Conservation (phyloP, 164 flowering plant species). For the Stephania yunnanensis region DNA sequence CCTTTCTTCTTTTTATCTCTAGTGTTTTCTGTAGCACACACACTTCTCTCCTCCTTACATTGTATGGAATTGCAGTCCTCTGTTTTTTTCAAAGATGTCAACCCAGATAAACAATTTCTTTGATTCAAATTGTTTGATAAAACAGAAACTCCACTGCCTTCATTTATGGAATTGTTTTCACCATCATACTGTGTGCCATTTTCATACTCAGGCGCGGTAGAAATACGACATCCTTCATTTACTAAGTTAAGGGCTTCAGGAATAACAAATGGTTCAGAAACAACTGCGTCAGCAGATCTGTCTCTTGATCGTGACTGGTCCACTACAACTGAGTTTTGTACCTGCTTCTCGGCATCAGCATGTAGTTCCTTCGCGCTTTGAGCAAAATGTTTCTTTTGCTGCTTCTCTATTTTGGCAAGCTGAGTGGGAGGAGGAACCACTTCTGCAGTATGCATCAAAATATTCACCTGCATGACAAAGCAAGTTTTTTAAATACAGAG, state of each 20-base stretch:
- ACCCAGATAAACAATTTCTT: too few relatives aligned
- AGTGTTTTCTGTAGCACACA: too few relatives aligned
- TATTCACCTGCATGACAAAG: conserved; percentile 48
- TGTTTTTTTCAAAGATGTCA: too few relatives aligned
- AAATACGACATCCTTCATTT: background rate
- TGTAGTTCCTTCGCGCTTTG: conserved; percentile 42
- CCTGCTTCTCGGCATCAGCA: background rate
- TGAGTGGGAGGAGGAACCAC: conserved; percentile 15
- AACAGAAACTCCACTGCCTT: too few relatives aligned
- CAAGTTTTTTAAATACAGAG: background rate
- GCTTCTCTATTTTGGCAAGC: conserved; percentile 19
- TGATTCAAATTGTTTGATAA: too few relatives aligned
- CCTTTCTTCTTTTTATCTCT: too few relatives aligned
- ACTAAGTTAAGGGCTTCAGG: background rate
- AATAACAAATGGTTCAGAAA: background rate
- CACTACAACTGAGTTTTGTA: background rate
- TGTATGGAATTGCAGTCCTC: too few relatives aligned
- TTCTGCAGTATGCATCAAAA: conserved; percentile 63
- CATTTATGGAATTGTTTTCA: too few relatives aligned
- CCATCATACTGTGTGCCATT: background rate
- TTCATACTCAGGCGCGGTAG: background rate
- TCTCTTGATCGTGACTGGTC: background rate
- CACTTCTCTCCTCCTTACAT: too few relatives aligned
- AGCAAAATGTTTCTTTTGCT: conserved; percentile 30
- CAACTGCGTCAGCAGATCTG: background rate